These are phyloP conservation scores for Hymenoscyphus linearis DNA, from an alignment of 2,329 filamentous ascomycete genomes.

Conservation along the genomic window DNA sequence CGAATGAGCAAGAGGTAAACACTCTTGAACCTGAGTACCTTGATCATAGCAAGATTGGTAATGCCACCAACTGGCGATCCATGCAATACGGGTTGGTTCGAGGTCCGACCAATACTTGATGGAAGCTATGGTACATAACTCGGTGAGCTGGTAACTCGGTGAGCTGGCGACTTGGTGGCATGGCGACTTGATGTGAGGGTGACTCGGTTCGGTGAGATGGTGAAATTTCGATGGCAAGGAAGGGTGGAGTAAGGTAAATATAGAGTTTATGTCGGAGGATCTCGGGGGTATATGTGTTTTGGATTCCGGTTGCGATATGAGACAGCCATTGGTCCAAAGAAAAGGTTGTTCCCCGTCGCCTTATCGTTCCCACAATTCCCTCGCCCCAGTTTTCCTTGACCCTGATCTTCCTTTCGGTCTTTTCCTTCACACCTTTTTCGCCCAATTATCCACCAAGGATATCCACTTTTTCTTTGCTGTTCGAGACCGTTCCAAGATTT, in stretches of 20 bases:
- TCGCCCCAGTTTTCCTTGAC: neutral
- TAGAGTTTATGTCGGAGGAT: neutral
- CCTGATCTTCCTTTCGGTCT: neutral
- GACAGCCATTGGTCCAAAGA: neutral
- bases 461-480: neutral
- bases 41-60: conserved; percentile 17
- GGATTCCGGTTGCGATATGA: neutral
- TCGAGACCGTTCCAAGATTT: neutral
- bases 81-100: conserved; percentile 2
- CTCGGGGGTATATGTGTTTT: neutral
- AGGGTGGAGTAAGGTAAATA: neutral
- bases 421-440: neutral
- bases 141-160: neutral
- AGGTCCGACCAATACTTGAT: conserved; percentile 11
- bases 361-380: neutral
- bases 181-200: too few relatives aligned
- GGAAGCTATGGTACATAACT: neutral
- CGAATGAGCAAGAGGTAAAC: too few relatives aligned
- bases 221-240: neutral
- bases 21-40: conserved; percentile 3
- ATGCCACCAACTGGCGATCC: conserved; percentile 6
- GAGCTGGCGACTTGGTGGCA: neutral
- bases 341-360: neutral
- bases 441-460: neutral
- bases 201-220: too few relatives aligned